Conservation (phyloP, 2,329 filamentous ascomycete species). For the Tolypocladium ovalisporum region DNA sequence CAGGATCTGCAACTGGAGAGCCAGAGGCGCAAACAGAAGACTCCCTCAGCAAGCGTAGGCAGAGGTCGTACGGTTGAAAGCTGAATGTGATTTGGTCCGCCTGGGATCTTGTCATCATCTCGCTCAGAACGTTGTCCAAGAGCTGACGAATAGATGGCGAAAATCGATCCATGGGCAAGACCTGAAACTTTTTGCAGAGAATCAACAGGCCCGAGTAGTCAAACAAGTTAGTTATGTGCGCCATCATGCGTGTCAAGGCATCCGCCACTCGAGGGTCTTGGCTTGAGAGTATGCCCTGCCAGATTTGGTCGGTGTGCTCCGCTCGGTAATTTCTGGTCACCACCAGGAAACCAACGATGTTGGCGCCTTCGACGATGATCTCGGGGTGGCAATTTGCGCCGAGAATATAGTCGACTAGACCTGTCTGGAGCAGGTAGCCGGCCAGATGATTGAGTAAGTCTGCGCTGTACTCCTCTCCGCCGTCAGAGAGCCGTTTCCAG, state of each 20-base stretch:
- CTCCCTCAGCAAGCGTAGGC: constrained; percentile 60
- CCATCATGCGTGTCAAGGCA: constrained; percentile 60
- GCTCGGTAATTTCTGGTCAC: constrained; percentile 65
- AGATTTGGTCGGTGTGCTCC: constrained; percentile 67
- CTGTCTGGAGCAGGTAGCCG: constrained; percentile 55
- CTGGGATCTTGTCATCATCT: constrained; percentile 32
- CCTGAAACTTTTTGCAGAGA: constrained; percentile 59
- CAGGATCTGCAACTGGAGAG: constrained; percentile 44
- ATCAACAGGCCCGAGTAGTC: constrained; percentile 44
- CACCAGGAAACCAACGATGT: constrained; percentile 79
- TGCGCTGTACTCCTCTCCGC: constrained; percentile 23
- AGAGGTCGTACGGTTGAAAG: constrained; percentile 37
- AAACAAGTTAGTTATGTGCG: constrained; percentile 36
- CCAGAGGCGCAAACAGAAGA: constrained; percentile 47
- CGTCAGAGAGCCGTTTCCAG: constrained; percentile 48
- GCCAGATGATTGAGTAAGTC: constrained; percentile 57
- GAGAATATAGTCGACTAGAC: constrained; percentile 76
- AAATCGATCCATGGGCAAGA: constrained; percentile 52
- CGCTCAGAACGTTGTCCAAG: constrained; percentile 44
- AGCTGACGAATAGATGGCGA: constrained; percentile 51
- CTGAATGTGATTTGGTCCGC: constrained; percentile 21
- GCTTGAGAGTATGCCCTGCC: constrained; percentile 70
- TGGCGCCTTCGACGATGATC: constrained; percentile 68
- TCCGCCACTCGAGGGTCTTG: constrained; percentile 79
- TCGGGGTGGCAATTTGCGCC: constrained; percentile 88